A percentile compares a stretch with the other conserved stretches of the same genome.
Conservation (phyloP, 495 filamentous ascomycete genomes). For the Daldinia vernicosa region DNA sequence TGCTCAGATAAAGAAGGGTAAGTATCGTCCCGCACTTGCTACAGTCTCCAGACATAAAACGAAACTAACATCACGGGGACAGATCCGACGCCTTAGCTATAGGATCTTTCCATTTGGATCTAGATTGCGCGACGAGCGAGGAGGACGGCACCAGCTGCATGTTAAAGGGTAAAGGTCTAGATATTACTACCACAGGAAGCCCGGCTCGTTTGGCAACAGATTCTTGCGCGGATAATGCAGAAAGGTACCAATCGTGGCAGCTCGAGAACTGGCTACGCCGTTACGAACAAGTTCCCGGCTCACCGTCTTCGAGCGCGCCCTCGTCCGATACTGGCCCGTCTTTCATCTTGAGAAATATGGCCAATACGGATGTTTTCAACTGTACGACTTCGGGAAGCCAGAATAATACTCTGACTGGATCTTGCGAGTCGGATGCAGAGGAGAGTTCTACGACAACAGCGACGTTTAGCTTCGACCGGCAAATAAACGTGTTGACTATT, state of each 20-base stretch:
- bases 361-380: conserved; percentile 41
- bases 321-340: conserved; percentile 49
- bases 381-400: conserved; percentile 40
- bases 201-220: conserved; percentile 20
- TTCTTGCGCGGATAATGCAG: conserved; percentile 41
- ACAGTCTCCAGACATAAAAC: background rate
- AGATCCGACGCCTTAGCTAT: conserved; percentile 49
- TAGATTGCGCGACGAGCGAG: conserved; percentile 44
- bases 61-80: background rate
- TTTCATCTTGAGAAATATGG: conserved; percentile 47
- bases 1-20: conserved; percentile 52
- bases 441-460: conserved; percentile 28
- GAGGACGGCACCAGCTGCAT: conserved; percentile 42
- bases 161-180: conserved; percentile 34
- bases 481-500: conserved; percentile 46
- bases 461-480: conserved; percentile 47
- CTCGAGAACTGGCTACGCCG: conserved; percentile 49
- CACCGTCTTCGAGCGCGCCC: conserved; percentile 16
- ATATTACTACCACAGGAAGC: conserved; percentile 35
- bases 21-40: conserved; percentile 8
- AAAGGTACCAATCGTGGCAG: conserved; percentile 51
- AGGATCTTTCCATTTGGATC: conserved; percentile 43
- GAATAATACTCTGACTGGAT: conserved; percentile 42
- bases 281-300: conserved; percentile 44
- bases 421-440: conserved; percentile 20